phyloP scores from a whole-genome alignment of 2,329 filamentous ascomycete genomes.

The Colletotrichum orchidophilum region DNA sequence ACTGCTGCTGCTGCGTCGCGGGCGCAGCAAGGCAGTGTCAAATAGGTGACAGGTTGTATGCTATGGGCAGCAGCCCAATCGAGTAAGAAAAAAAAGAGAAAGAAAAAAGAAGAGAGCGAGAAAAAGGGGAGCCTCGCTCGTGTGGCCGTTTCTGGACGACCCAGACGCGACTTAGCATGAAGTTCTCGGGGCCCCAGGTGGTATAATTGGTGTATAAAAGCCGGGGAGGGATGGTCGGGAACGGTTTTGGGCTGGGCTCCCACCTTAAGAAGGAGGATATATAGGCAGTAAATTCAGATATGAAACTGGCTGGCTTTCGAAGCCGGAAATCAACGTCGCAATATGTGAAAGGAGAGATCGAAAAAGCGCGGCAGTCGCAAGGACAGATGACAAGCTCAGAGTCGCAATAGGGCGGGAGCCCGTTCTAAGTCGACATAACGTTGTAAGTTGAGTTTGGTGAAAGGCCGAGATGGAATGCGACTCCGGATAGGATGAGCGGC shows the following conservation, averaged over 20 bases:
- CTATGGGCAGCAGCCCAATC: neutral
- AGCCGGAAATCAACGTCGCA: slow-evolving; percentile 19
- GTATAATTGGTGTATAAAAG: slow-evolving; percentile 7
- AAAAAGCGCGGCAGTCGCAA: slow-evolving; percentile 13
- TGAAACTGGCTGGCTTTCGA: slow-evolving; percentile 27
- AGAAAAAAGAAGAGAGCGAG: neutral
- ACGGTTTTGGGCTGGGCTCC: slow-evolving; percentile 19
- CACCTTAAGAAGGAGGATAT: slow-evolving; percentile 24
- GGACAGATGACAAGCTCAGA: neutral
- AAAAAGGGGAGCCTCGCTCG: slow-evolving; percentile 15
- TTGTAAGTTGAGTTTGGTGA: slow-evolving; percentile 13
- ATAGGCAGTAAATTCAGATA: slow-evolving; percentile 19
- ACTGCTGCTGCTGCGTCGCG: slow-evolving; percentile 9
- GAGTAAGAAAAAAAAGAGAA: neutral
- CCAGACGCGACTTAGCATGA: slow-evolving; percentile 14
- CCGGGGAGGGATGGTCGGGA: slow-evolving; percentile 27
- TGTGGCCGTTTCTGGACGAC: slow-evolving; percentile 9
- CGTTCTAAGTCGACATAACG: slow-evolving; percentile 22
- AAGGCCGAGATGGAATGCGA: slow-evolving; percentile 20
- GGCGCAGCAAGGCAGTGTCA: slow-evolving; percentile 5
- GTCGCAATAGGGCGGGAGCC: slow-evolving; percentile 13
- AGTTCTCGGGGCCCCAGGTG: neutral
- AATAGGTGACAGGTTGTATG: slow-evolving; percentile 8
- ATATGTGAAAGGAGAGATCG: neutral
- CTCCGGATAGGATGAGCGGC: neutral